Percentiles rank a stretch among this genome's conserved stretches.
phyloP scores from a whole-genome alignment of 208 protist genomes.

The Crithidia expoeki region DNA sequence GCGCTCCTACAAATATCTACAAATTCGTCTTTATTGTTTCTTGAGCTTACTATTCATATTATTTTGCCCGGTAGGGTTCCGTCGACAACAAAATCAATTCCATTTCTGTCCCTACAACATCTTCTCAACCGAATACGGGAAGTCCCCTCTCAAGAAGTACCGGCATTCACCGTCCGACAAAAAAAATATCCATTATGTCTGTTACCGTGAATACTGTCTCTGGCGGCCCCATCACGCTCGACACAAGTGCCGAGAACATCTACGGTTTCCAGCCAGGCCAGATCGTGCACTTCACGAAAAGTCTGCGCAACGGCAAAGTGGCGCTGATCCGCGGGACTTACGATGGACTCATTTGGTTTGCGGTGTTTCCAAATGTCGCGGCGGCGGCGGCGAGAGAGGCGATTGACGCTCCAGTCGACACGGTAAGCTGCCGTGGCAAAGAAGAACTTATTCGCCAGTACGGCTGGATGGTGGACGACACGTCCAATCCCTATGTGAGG shows the following conservation, averaged over 20 bases:
- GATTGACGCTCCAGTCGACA: constrained; percentile 68
- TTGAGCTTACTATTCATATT: too few relatives aligned
- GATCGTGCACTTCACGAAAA: constrained; percentile 90
- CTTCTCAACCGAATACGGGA: too few relatives aligned
- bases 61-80: too few relatives aligned
- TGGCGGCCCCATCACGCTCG: constrained; percentile 54
- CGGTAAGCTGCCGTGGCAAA: constrained; percentile 78
- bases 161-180: not conserved
- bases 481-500: constrained; percentile 34
- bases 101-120: too few relatives aligned
- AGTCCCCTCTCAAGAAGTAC: too few relatives aligned
- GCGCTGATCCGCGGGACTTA: constrained; percentile 75
- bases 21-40: too few relatives aligned
- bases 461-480: constrained; percentile 80
- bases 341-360: constrained; percentile 84
- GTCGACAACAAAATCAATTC: too few relatives aligned
- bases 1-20: too few relatives aligned
- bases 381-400: constrained; percentile 56
- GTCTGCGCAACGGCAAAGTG: constrained; percentile 84
- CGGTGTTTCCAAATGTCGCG: constrained; percentile 60
- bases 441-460: constrained; percentile 91
- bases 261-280: constrained; percentile 77
- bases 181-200: constrained; percentile 11
- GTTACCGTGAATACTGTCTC: constrained; percentile 59
- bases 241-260: constrained; percentile 33